Evolutionary conservation across 768 basidiomycete species (phyloP), one percentile per base, ranked within the genome.

Genomic region (Leucocoprinus sp.): DNA sequence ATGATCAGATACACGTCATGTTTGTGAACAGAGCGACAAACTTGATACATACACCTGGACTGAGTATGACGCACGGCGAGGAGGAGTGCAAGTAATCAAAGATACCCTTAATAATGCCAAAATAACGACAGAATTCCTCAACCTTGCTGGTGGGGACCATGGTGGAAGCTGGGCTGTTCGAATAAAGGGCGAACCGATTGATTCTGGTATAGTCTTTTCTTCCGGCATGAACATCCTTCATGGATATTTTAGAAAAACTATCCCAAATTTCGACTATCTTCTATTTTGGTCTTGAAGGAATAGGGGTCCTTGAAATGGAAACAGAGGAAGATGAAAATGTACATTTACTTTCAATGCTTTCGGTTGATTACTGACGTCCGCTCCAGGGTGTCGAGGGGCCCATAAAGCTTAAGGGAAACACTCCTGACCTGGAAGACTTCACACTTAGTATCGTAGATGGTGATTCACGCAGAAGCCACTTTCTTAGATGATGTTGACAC

Each of bases 161-260:
- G 88, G 89, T 12, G 91, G 92, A 14, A 89, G 84, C 60, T 93
- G 90, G 90, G 89, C 83, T 53, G 83, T 79, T 8, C 79, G 92
- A 45, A 74, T 93, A 52, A 84, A 80, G 57, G 89, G 90, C 17
- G 72, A 78, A 60, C 88, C 90, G 12, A 66, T 95, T n/a, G 67
- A 80, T 49, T 57, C 66, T 51, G 67, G 91, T 88, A 46, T 39
- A 71, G 61, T 29, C 8, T 26, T 43, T 23, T 9, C 21, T 8
- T 34, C 7, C 3, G 9, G 28, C 3, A 17, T 9, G 14, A 27
- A 1, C 2, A 5, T 6, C 21, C 5, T 15, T 19, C 19, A 34
- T 27, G 23, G 0, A 38, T 26, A 12, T 24, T 36, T 14, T 36
- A 75, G 68, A 58, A 14, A 58, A 67, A 34, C 70, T 77, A 7